These are phyloP conservation scores for Castanospermum australe DNA, from an alignment of 306 rosid genomes.

Conservation along the genomic window DNA sequence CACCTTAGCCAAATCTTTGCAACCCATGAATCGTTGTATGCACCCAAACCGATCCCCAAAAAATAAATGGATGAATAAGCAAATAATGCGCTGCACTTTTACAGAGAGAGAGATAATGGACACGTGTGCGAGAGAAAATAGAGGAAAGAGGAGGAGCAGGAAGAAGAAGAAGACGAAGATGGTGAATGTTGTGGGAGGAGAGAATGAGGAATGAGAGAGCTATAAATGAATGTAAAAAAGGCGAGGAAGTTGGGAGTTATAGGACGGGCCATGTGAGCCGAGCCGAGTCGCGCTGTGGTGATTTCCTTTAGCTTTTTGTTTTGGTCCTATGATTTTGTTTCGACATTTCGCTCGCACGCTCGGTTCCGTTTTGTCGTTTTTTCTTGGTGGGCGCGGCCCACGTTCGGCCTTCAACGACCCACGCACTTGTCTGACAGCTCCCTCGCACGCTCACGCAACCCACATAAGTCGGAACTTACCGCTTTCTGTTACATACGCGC, in stretches of 20 bases:
- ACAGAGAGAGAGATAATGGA: background rate
- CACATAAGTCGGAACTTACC: constrained; percentile 3
- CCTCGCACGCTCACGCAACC: constrained; percentile 35
- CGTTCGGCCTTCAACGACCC: constrained; percentile 28
- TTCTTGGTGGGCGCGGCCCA: constrained; percentile 2
- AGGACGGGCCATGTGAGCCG: constrained; percentile 30
- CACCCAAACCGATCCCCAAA: background rate
- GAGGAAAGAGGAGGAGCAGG: background rate
- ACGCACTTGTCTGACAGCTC: constrained; percentile 61
- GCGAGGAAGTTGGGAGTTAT: background rate
- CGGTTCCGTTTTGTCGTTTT: constrained; percentile 46
- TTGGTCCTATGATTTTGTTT: background rate
- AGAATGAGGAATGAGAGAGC: background rate
- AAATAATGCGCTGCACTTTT: background rate
- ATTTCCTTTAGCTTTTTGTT: background rate
- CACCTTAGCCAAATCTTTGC: constrained; percentile 24
- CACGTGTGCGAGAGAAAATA: background rate
- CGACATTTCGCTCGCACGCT: background rate
- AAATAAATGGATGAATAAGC: background rate
- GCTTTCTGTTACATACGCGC: constrained; percentile 30
- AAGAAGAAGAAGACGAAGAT: background rate
- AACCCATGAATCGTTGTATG: background rate
- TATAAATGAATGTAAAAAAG: constrained; percentile 24
- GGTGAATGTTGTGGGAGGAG: constrained; percentile 8
- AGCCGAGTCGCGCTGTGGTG: constrained; percentile 5